Base-by-base conservation (phyloP, 345 rosid genomes). In the Sonneratia caseolaris region DNA sequence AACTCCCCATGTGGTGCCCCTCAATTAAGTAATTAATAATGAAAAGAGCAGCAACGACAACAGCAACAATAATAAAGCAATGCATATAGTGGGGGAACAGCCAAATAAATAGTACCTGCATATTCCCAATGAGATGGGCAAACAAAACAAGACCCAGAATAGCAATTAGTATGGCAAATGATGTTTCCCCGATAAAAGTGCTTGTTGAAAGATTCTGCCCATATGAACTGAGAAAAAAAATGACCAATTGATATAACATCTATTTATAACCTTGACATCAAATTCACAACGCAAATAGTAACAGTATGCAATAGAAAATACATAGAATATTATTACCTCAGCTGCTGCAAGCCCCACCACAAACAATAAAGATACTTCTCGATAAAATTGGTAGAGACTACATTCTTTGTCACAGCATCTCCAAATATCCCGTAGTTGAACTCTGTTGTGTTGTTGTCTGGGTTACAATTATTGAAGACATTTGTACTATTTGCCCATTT, bases 291-390 rank as follows among this genome's bases (percentile, higher is more conserved):
- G 9, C 64, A 55, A 70, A 35, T 9, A 62, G 10, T 62, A 35
- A 62, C 13, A 11, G 4, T 13, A 68, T 68, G 37, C 21, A 47
- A 24, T 22, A 38, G 70, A n/a, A 47, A 40, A 38, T 32, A 42
- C 35, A 19, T 16, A 49, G 72, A 74, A 64, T 72, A 72, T 66
- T 47, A 47, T 9, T 84, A 89, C 98, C 97, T 94, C 76, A 94
- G 79, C 71, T 91, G 89, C 85, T 91, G 98, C 55, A 94, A 78
- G 21, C 97, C 98, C 89, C 92, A 94, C 98, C 97, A 94, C 70
- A 94, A 78, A 78, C 96, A 94, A 74, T 87, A 94, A 76, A 87
- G 82, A 77, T 91, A 94, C 72, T 90, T 94, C 77, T 82, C 81
- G 59, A 85, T 12, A 72, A 94, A 89, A 1, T 73, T 78, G 7